These are phyloP conservation scores for Taxillus chinensis DNA, from an alignment of 164 flowering plant species.

Conservation along the genomic window DNA sequence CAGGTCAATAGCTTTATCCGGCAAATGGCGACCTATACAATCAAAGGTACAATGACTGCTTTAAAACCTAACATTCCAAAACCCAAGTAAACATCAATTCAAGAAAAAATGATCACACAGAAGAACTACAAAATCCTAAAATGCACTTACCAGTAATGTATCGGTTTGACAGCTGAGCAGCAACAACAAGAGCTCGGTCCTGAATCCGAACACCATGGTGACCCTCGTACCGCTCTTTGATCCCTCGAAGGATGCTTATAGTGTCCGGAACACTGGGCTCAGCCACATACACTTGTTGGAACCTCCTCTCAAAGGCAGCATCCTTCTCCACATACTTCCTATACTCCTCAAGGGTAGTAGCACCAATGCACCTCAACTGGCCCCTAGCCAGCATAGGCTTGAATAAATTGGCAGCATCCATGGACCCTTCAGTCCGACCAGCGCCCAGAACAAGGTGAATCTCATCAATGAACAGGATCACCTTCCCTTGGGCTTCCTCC, in stretches of 20 bases:
- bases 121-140: background rate
- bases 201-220: conserved; percentile 84
- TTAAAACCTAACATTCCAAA: background rate
- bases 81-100: background rate
- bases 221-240: conserved; percentile 67
- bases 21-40: conserved; percentile 57
- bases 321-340: conserved; percentile 87
- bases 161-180: conserved; percentile 60
- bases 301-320: conserved; percentile 80
- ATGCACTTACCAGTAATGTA: conserved; percentile 54
- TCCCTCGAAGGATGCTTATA: conserved; percentile 65
- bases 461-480: conserved; percentile 75
- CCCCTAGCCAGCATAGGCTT: conserved; percentile 91
- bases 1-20: conserved; percentile 87
- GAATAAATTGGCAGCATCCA: conserved; percentile 86
- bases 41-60: conserved; percentile 1
- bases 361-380: conserved; percentile 75
- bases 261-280: conserved; percentile 74
- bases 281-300: conserved; percentile 78
- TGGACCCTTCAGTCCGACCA: conserved; percentile 68
- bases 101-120: background rate
- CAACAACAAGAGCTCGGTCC: conserved; percentile 68
- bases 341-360: conserved; percentile 76
- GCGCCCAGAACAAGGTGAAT: conserved; percentile 82
- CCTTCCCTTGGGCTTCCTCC: conserved; percentile 77